Evolutionary conservation across 306 rosid species (phyloP).

Genomic region (Medicago ruthenica): DNA sequence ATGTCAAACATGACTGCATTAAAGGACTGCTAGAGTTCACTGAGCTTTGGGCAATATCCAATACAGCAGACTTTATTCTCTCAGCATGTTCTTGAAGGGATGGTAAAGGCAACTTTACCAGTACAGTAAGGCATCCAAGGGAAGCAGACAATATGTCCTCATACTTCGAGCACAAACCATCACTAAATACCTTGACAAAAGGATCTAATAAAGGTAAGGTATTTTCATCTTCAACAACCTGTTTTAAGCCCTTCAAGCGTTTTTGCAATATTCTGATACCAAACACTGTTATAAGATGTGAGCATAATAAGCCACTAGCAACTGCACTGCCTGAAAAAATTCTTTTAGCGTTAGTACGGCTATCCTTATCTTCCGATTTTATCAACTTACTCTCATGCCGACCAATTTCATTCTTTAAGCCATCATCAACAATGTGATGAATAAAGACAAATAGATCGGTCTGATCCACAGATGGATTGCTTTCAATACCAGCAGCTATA

Average conservation of each 20-base stretch:
- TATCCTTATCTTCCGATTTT: slow-evolving; percentile 42
- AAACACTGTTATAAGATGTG: slow-evolving; percentile 82
- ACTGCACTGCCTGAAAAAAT: slow-evolving; percentile 49
- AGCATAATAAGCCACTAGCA: slow-evolving; percentile 62
- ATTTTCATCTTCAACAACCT: slow-evolving; percentile 51
- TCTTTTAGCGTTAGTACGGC: slow-evolving; percentile 46
- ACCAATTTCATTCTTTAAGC: slow-evolving; percentile 63
- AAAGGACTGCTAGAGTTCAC: slow-evolving; percentile 68
- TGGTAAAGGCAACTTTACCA: slow-evolving; percentile 79
- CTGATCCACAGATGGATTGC: slow-evolving; percentile 80
- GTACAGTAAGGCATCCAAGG: slow-evolving; percentile 74
- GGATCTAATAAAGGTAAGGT: slow-evolving; percentile 77
- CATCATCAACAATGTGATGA: slow-evolving; percentile 78
- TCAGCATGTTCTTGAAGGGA: slow-evolving; percentile 76
- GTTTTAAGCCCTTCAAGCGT: slow-evolving; percentile 65
- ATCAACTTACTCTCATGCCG: slow-evolving; percentile 48
- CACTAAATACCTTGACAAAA: slow-evolving; percentile 65
- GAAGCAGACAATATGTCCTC: slow-evolving; percentile 86
- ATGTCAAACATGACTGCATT: slow-evolving; percentile 79
- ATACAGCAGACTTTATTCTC: slow-evolving; percentile 66
- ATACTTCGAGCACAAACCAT: slow-evolving; percentile 73
- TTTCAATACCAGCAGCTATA: slow-evolving; percentile 85
- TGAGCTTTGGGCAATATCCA: slow-evolving; percentile 72
- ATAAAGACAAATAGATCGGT: slow-evolving; percentile 72
- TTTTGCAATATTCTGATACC: slow-evolving; percentile 79